Conservation (phyloP, 108 stramenopile genomes). For the Cyclotella sp. region DNA sequence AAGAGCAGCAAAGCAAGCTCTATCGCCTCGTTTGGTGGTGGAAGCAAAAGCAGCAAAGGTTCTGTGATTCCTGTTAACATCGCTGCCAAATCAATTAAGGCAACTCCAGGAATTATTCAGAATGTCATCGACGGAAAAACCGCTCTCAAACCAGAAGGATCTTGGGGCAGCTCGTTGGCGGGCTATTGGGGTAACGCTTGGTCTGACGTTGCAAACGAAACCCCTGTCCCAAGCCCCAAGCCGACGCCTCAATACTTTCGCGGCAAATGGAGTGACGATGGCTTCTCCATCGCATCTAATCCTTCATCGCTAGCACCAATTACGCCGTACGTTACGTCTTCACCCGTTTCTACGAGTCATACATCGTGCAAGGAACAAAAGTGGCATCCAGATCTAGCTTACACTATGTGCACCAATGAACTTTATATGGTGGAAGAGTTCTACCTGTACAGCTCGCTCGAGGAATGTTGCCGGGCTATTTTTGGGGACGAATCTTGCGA, state of each 20-base stretch:
- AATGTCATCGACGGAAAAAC: slow-evolving; percentile 1
- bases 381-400: slow-evolving; percentile 6
- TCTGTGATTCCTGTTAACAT: not conserved
- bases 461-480: not conserved
- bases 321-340: not conserved
- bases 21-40: not conserved
- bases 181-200: slow-evolving; percentile 9
- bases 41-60: not conserved
- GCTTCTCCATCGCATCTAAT: not conserved
- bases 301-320: not conserved
- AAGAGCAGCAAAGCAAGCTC: not conserved
- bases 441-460: not conserved
- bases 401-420: slow-evolving; percentile 3
- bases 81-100: not conserved
- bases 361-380: slow-evolving; percentile 2
- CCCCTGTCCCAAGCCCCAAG: not conserved
- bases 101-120: not conserved
- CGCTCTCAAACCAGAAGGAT: not conserved
- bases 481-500: not conserved
- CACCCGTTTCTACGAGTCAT: not conserved
- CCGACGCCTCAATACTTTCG: slow-evolving; percentile 11
- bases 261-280: slow-evolving; percentile 14
- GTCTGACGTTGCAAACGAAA: not conserved
- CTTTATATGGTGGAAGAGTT: not conserved
- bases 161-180: not conserved